These are phyloP conservation scores for Chrysoporthe puriensis DNA, from an alignment of 2,329 filamentous ascomycete species.

Conservation along the genomic window DNA sequence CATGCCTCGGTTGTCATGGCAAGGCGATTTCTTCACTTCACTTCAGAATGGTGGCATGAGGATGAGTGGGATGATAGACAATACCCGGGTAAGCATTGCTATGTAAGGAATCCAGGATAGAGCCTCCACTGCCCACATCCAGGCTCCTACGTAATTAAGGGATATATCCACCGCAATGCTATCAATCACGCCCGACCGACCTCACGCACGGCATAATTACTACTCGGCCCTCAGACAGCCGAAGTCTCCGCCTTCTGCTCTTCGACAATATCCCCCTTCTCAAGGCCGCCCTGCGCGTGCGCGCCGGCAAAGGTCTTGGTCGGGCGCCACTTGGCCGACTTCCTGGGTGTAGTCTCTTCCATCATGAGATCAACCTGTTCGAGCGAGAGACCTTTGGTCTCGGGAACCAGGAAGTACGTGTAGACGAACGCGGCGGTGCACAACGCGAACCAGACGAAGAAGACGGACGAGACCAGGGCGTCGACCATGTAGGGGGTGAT, in stretches of 20 bases:
- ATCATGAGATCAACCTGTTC: constrained; percentile 73
- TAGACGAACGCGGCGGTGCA: constrained; percentile 60
- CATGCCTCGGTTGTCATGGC: too few relatives aligned
- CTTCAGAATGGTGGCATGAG: not conserved
- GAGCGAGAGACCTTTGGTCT: constrained; percentile 74
- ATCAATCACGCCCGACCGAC: not conserved
- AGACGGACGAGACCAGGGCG: constrained; percentile 44
- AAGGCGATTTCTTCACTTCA: not conserved
- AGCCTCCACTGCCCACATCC: not conserved
- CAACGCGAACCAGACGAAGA: constrained; percentile 67
- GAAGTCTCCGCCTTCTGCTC: not conserved
- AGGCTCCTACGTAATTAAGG: not conserved
- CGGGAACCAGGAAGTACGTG: constrained; percentile 65
- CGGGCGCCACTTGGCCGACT: constrained; percentile 39
- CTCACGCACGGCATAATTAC: too few relatives aligned
- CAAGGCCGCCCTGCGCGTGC: constrained; percentile 34
- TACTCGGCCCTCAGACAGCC: not conserved
- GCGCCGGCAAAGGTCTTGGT: constrained; percentile 39
- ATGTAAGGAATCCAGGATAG: not conserved
- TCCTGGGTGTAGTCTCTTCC: constrained; percentile 50
- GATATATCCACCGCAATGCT: constrained; percentile 8
- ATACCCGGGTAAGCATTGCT: not conserved
- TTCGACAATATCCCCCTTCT: not conserved
- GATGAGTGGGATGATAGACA: not conserved
- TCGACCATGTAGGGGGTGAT: constrained; percentile 74